Base-by-base conservation (phyloP, 345 rosid genomes). In the Euphorbia peplus region DNA sequence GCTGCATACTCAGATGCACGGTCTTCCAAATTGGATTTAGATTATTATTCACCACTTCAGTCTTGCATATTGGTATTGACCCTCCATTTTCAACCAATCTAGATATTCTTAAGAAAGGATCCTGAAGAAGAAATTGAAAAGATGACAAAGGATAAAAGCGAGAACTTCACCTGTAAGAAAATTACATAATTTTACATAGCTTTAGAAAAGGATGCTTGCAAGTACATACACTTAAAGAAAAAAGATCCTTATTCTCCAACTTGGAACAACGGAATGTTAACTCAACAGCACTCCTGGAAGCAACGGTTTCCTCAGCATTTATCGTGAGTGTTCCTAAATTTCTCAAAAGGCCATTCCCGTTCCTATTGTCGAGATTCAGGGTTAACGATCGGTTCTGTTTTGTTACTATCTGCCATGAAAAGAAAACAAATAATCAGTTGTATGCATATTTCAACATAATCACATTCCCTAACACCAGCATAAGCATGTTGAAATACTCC, bases 91-190 rank as follows among this genome's bases (percentile, higher is more conserved):
- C 97, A 51, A 73, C 81, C 15, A 83, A 62, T 87, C 88, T 86
- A 39, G 97, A 93, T 66, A 93, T 87, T 82, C 85, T 83, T 72
- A 93, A 66, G 80, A 90, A 93, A 21, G 98, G 97, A 66, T 90
- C 96, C 98, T 90, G 60, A 3, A 74, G 71, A 8, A 0, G 25
- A 52, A 48, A 52, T 21, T 52, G 56, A 53, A 28, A 39, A 61
- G 52, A 48, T 44, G 28, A 67, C 59, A 30, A 19, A 60, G 48
- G 48, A 68, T n/a, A 64, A 21, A n/a, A 29, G 65, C 32, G 55
- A 46, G 22, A 25, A 29, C 19, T 52, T 28, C 53, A 42, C 59
- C 66, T 13, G 55, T 11, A 39, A 16, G 64, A 44, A 51, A 15
- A 32, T 8, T 3, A 52, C 1, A 9, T 46, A 32, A 64, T 18